phyloP scores from a whole-genome alignment of 257 asterid species.

The Lycium barbarum region DNA sequence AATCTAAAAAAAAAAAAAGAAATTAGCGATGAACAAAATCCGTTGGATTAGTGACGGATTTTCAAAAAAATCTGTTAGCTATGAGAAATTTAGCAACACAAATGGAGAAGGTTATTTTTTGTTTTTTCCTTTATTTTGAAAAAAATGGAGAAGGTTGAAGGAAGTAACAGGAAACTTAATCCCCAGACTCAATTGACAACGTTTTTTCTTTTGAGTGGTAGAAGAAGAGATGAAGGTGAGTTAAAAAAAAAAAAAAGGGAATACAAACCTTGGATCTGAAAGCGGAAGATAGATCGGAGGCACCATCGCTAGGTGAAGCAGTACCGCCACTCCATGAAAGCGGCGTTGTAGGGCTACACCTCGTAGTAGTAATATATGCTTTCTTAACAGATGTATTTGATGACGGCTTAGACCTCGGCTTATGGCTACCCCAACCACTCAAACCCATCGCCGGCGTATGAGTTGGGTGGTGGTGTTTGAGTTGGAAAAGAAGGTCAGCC shows the following conservation, averaged over 20 bases:
- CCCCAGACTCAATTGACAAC: no score
- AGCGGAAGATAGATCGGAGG: constrained; percentile 39
- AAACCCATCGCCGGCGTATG: background rate
- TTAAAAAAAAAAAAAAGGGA: background rate
- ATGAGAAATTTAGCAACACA: no score
- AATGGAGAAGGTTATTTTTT: no score
- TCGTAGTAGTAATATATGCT: constrained; percentile 35
- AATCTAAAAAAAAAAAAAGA: no score
- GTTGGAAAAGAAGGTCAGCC: constrained; percentile 47
- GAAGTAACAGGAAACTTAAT: no score
- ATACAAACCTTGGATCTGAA: constrained; percentile 54
- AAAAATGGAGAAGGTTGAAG: no score
- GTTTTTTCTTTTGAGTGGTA: background rate
- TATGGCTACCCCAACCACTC: constrained; percentile 47
- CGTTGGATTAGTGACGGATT: no score
- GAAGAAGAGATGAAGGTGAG: background rate
- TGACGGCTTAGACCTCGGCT: constrained; percentile 44
- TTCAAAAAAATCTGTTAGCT: no score
- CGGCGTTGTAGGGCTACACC: constrained; percentile 57
- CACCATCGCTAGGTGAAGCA: constrained; percentile 43
- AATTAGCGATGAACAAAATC: no score
- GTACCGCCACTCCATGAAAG: constrained; percentile 54
- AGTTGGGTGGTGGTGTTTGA: constrained; percentile 28
- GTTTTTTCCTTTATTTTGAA: no score
- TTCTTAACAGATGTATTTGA: constrained; percentile 27